These are phyloP conservation scores for Penicillium sp. DNA, from an alignment of 2,329 filamentous ascomycete genomes.

Conservation along the genomic window DNA sequence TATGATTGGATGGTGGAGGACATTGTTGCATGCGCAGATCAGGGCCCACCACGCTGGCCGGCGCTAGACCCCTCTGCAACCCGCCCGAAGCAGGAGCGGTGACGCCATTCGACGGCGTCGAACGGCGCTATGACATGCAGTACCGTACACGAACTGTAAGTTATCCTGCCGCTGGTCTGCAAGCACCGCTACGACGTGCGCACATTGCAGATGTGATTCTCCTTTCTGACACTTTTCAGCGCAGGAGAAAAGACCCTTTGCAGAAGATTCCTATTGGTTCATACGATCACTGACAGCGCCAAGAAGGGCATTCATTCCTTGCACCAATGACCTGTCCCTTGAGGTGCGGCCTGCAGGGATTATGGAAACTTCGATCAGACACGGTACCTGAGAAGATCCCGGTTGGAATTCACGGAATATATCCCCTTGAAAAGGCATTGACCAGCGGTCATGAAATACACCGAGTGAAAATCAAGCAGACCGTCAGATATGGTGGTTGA, in stretches of 20 bases:
- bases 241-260: neutral
- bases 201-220: neutral
- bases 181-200: neutral
- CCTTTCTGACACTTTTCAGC: neutral
- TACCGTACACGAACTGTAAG: constrained; percentile 18
- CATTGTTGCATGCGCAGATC: constrained; percentile 26
- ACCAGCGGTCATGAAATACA: neutral
- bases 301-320: constrained; percentile 3
- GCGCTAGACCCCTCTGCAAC: constrained; percentile 28
- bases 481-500: neutral
- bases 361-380: constrained; percentile 21
- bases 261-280: neutral
- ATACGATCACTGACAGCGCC: constrained; percentile 3
- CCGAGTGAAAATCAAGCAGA: neutral
- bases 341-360: constrained; percentile 25
- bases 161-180: constrained; percentile 1
- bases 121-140: constrained; percentile 29
- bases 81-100: constrained; percentile 31
- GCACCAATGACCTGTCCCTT: constrained; percentile 6
- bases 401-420: neutral
- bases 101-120: constrained; percentile 28
- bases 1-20: constrained; percentile 10
- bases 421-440: neutral
- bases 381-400: constrained; percentile 14
- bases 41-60: constrained; percentile 27